A percentile compares a stretch with the other conserved stretches of the same genome.
Conservation (phyloP, 768 basidiomycete species). For the Baorangia bicolor region DNA sequence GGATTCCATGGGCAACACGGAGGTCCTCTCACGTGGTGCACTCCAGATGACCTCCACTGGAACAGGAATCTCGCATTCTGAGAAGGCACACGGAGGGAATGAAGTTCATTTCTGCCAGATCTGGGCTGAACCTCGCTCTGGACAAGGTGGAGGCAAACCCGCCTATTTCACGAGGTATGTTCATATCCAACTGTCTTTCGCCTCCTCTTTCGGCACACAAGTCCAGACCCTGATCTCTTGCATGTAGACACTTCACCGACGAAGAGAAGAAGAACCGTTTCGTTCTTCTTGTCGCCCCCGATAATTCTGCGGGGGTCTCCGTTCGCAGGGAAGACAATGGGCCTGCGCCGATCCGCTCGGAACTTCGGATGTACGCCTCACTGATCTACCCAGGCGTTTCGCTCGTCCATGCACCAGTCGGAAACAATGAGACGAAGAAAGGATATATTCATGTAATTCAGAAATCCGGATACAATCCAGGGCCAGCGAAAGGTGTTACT, state of each 20-base stretch:
- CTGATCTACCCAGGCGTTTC: conserved; percentile 58
- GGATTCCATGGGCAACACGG: conserved; percentile 90
- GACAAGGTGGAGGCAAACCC: conserved; percentile 40
- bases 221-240: background rate
- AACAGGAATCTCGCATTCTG: conserved; percentile 86
- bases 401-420: conserved; percentile 49
- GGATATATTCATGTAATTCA: conserved; percentile 88
- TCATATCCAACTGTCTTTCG: background rate
- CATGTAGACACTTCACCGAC: conserved; percentile 67
- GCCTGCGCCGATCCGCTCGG: conserved; percentile 77
- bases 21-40: conserved; percentile 85
- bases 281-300: conserved; percentile 75
- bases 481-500: conserved; percentile 52
- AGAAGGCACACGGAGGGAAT: conserved; percentile 51
- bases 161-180: conserved; percentile 78
- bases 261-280: conserved; percentile 76
- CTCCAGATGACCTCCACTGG: conserved; percentile 91
- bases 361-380: conserved; percentile 71
- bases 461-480: conserved; percentile 74
- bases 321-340: conserved; percentile 65
- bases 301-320: conserved; percentile 54
- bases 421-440: conserved; percentile 45
- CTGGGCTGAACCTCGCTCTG: conserved; percentile 53
- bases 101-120: conserved; percentile 67
- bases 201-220: background rate